Conservation (phyloP, 164 flowering plant genomes). For the Chimonanthus salicifolius region DNA sequence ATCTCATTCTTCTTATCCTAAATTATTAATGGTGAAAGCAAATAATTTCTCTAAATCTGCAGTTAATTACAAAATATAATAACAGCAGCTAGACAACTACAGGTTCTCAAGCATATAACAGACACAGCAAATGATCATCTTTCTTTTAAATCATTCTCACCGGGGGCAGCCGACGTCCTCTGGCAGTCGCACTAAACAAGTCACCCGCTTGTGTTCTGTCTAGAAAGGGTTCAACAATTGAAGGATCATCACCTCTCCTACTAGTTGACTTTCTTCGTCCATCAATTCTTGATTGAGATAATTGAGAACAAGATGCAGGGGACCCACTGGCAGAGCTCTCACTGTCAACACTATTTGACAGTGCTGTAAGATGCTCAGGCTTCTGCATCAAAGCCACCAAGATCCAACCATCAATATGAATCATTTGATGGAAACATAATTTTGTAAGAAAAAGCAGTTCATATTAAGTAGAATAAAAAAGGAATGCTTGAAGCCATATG, state of each 20-base stretch:
- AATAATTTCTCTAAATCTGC: neutral
- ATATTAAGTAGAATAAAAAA: too few species aligned
- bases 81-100: neutral
- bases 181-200: constrained; percentile 46
- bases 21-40: neutral
- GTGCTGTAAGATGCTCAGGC: constrained; percentile 41
- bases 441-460: too few species aligned
- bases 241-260: constrained; percentile 41
- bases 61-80: neutral
- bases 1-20: too few species aligned
- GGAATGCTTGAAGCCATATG: too few species aligned
- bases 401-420: neutral
- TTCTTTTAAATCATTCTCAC: constrained; percentile 31
- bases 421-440: neutral
- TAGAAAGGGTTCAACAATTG: constrained; percentile 38
- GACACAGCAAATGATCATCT: neutral
- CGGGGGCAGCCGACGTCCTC: constrained; percentile 42
- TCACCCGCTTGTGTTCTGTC: constrained; percentile 77
- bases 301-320: constrained; percentile 56
- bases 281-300: constrained; percentile 46
- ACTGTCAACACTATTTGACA: constrained; percentile 41
- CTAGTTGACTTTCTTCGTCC: constrained; percentile 53
- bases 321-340: constrained; percentile 59
- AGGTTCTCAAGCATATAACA: neutral
- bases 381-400: constrained; percentile 41